These are phyloP conservation scores for Sclerotinia trifoliorum DNA, from an alignment of 2,329 filamentous ascomycete genomes.

Conservation along the genomic window DNA sequence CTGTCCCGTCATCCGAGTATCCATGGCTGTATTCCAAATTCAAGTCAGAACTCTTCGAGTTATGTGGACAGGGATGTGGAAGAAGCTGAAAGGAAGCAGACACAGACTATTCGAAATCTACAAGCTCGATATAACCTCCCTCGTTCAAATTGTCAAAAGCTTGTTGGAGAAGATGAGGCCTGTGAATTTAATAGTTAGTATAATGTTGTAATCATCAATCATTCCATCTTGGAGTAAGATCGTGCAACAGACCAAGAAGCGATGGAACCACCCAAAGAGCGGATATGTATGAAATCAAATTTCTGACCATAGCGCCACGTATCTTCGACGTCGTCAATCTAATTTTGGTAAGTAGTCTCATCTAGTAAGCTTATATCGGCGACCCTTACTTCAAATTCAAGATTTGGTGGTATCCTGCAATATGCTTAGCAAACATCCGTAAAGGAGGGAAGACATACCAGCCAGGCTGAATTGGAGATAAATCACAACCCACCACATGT, in stretches of 20 bases:
- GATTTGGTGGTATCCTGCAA: constrained; percentile 34
- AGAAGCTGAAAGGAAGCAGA: constrained; percentile 5
- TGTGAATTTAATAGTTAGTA: constrained; percentile 27
- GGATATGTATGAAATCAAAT: constrained; percentile 22
- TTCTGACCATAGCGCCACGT: constrained; percentile 33
- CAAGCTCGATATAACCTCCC: constrained; percentile 34
- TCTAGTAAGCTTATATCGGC: neutral
- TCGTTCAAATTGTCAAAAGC: constrained; percentile 31
- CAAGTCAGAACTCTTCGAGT: neutral
- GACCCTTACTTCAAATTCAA: constrained; percentile 35
- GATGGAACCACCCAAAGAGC: constrained; percentile 33
- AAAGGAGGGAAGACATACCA: constrained; percentile 25
- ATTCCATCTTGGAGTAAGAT: neutral
- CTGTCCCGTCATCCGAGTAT: constrained; percentile 14
- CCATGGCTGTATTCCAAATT: neutral
- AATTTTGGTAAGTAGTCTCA: neutral
- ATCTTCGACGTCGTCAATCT: constrained; percentile 40
- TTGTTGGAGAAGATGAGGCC: constrained; percentile 29
- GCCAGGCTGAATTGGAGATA: constrained; percentile 35
- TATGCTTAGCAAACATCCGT: neutral
- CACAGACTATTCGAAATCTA: constrained; percentile 33
- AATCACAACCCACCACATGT: constrained; percentile 32
- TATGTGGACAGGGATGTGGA: no score
- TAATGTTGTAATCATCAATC: neutral
- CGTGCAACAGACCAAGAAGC: constrained; percentile 42